Evolutionary conservation across 1,284 basidiomycete genomes (phyloP), one percentile per base, ranked within the genome.

Genomic region (Microbotryum lychnidis-dioicae): DNA sequence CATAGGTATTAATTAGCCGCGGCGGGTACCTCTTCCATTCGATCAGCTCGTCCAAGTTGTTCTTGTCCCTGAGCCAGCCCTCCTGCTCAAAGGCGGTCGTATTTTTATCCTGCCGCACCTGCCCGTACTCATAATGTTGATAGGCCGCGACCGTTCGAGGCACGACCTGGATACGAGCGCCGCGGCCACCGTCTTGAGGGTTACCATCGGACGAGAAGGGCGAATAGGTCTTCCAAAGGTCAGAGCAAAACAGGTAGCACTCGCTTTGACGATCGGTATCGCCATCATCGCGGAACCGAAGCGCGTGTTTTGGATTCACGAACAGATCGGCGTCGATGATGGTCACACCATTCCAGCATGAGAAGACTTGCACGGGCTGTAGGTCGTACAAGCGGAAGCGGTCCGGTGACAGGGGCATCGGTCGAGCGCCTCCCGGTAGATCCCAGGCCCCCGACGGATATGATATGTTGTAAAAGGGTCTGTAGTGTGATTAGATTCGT

Each of bases 351-450:
- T 68, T 65, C 51, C 56, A 79, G 54, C 76, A 77, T 29, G 75
- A 72, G 66, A 77, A 77, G 21, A 78, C 77, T 65, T 78, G 77
- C 69, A 75, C 47, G 3, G 76, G 76, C 31, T 75, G 68, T 52
- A 69, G 64, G 46, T 64, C 64, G 25, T 72, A 65, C 67, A 74
- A 73, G n/a, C 73, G 72, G 37, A 60, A 54, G 31, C 70, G 70
- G 18, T 73, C 74, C 5, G 57, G 42, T 1, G 73, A 72, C 25
- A 71, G 71, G 25, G 73, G 71, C 18, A 72, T 68, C 14, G 37
- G 68, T 76, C 73, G 23, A 73, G 71, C 9, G 50, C 37, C 37
- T 18, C 14, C 55, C 7, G 66, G 66, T 1, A 65, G 61, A 3
- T 60, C 62, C 50, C 63, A 67, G 48, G 65, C 60, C 47, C 44